Percentiles rank a stretch among this genome's conserved stretches.
These are phyloP conservation scores for Russula earlei DNA, from an alignment of 768 basidiomycete species.

Conservation along the genomic window DNA sequence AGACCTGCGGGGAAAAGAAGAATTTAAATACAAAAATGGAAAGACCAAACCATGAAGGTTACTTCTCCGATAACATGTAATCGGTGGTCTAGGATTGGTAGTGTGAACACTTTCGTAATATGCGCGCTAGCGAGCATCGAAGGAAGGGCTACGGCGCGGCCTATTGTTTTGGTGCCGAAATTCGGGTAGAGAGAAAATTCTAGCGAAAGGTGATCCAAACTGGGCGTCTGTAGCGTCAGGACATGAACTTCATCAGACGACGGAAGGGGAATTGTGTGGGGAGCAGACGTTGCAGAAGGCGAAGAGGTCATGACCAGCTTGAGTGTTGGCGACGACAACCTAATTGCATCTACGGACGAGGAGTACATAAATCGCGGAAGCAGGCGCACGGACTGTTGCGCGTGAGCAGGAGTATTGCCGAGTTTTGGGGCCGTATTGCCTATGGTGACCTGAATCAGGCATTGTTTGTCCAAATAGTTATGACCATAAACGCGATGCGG, in stretches of 20 bases:
- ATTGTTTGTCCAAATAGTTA: slow-evolving; percentile 82
- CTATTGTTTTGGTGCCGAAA: slow-evolving; percentile 95
- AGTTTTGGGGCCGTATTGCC: slow-evolving; percentile 48
- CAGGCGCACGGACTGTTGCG: slow-evolving; percentile 48
- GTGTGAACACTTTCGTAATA: slow-evolving; percentile 43
- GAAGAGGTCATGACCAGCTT: slow-evolving; percentile 93
- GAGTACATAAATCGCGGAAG: slow-evolving; percentile 68
- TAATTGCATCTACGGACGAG: slow-evolving; percentile 53
- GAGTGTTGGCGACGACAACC: slow-evolving; percentile 70
- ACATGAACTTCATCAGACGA: slow-evolving; percentile 59
- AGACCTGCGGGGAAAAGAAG: slow-evolving; percentile 44
- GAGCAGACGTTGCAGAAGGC: slow-evolving; percentile 74
- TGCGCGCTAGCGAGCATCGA: slow-evolving; percentile 53
- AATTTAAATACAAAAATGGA: not conserved
- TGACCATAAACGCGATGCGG: slow-evolving; percentile 97
- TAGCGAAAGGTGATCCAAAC: slow-evolving; percentile 61
- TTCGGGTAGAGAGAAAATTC: slow-evolving; percentile 96
- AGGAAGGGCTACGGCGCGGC: slow-evolving; percentile 80
- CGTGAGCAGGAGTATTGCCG: slow-evolving; percentile 20
- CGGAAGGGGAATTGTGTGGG: slow-evolving; percentile 84
- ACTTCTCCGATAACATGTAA: slow-evolving; percentile 93
- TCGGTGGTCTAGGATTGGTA: slow-evolving; percentile 87
- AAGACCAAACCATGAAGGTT: slow-evolving; percentile 17
- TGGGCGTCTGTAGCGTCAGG: slow-evolving; percentile 81
- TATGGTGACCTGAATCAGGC: slow-evolving; percentile 78